Base-by-base conservation (phyloP, 176 grass and related monocot species). In the Melocanna baccifera region DNA sequence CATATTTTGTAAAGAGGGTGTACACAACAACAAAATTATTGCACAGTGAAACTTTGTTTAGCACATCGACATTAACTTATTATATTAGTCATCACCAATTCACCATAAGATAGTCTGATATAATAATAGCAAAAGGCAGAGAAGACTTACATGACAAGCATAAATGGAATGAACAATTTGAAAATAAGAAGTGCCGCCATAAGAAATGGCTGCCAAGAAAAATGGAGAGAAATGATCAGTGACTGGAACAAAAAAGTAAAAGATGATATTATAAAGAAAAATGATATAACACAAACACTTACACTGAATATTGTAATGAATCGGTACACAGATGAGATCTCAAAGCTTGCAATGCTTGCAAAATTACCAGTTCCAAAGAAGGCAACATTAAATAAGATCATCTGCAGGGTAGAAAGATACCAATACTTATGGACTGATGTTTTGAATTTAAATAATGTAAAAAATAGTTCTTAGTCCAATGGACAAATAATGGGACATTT, bases 281-380 rank as follows among this genome's bases (percentile, higher is more conserved):
- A 75, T 2, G 29, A 47, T 34, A 57, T 23, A 85, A 28, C 5
- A 51, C 29, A 84, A 72, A 50, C 48, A 86, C 92, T 94, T 80
- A 97, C 95, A 59, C 95, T 94, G 86, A 97, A 97, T 32, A 97
- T 91, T 91, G 95, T 97, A 87, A 97, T 93, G 85, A 97, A 97
- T 78, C 92, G 91, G 67, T 97, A 97, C 37, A 97, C 95, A 30
- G 95, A 97, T 79, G 95, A 97, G 66, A 97, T 97, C 82, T 94
- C 95, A 88, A 97, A 97, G 82, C 92, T 97, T 88, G 95, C 92
- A 91, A 97, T 97, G 78, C 95, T 97, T 73, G 95, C 95, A 93
- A 97, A 97, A 81, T 97, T 97, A 73, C 95, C 95, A 12, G 95
- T 94, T 79, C 95, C 95, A 84, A 97, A 97, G 89, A 97, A 97